phyloP scores from a whole-genome alignment of 768 basidiomycete species.

The Mycena galericulata region DNA sequence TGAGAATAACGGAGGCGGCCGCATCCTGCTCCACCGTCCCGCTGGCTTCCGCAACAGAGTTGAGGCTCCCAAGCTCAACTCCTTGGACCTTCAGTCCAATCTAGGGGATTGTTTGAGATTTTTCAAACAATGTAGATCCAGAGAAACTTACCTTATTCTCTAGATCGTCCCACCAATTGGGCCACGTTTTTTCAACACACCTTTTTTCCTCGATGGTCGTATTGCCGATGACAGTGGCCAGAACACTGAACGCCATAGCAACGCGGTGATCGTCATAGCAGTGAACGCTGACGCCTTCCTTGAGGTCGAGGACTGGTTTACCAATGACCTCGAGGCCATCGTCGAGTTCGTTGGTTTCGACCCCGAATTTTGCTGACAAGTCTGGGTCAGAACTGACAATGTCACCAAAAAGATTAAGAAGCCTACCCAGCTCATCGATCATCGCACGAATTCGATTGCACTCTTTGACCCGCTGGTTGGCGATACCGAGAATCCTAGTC shows the following conservation, averaged over 20 bases:
- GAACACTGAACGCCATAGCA: slow-evolving; percentile 97
- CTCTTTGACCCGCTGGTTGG: slow-evolving; percentile 98
- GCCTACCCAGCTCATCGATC: slow-evolving; percentile 92
- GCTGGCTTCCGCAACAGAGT: slow-evolving; percentile 58
- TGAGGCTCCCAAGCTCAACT: slow-evolving; percentile 70
- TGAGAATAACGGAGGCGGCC: slow-evolving; percentile 76
- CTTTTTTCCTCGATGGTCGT: slow-evolving; percentile 94
- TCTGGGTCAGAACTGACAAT: slow-evolving; percentile 4
- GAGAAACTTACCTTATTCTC: slow-evolving; percentile 82
- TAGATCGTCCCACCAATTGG: slow-evolving; percentile 99
- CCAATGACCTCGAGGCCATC: slow-evolving; percentile 95
- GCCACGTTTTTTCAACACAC: slow-evolving; percentile 99
- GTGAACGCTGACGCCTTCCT: slow-evolving; percentile 81
- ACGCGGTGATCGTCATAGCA: slow-evolving; percentile 99
- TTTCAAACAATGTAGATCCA: neutral
- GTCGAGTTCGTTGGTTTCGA: slow-evolving; percentile 90
- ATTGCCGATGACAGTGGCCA: slow-evolving; percentile 78
- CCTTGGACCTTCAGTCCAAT: slow-evolving; percentile 92
- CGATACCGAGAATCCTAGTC: slow-evolving; percentile 92
- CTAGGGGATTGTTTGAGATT: slow-evolving; percentile 51
- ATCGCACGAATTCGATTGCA: slow-evolving; percentile 97
- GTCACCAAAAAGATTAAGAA: neutral
- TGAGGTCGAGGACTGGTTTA: slow-evolving; percentile 71
- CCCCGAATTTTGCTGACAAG: slow-evolving; percentile 88
- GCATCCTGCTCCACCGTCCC: slow-evolving; percentile 48